A percentile compares a stretch with the other conserved stretches of the same genome.
phyloP scores from a whole-genome alignment of 805 yeast species.

The Babjeviella inositovora region DNA sequence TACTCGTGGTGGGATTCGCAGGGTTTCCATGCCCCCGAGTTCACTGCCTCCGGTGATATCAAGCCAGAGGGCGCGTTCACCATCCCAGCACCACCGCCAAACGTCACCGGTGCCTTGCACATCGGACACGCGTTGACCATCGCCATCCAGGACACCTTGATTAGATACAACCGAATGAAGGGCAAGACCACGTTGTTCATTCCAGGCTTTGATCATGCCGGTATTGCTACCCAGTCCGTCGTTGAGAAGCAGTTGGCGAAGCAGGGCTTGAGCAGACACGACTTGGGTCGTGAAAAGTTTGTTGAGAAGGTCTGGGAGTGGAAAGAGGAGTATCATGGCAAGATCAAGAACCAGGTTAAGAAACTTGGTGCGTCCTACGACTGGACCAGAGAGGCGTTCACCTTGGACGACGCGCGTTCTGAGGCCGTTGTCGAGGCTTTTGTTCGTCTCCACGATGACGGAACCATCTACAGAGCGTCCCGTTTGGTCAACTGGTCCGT shows the following conservation, averaged over 20 bases:
- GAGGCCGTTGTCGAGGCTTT: conserved; percentile 84
- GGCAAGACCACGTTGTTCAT: conserved; percentile 86
- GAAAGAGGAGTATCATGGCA: conserved; percentile 85
- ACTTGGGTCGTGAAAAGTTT: conserved; percentile 84
- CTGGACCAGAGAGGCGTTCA: conserved; percentile 91
- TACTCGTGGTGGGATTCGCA: conserved; percentile 91
- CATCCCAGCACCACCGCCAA: conserved; percentile 99
- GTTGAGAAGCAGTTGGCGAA: conserved; percentile 86
- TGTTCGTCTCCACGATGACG: conserved; percentile 84
- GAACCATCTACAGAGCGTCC: conserved; percentile 84
- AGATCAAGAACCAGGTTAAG: conserved; percentile 73
- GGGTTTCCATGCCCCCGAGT: conserved; percentile 81
- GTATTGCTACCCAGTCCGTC: conserved; percentile 96
- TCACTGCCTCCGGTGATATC: conserved; percentile 53
- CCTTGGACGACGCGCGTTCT: conserved; percentile 65
- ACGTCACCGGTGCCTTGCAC: conserved; percentile 96
- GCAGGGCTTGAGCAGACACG: conserved; percentile 84
- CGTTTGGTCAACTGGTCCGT: conserved; percentile 96
- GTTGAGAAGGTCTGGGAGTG: conserved; percentile 91
- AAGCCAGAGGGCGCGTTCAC: conserved; percentile 76
- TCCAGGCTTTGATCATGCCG: conserved; percentile 98
- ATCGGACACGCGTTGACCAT: conserved; percentile 97
- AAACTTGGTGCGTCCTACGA: conserved; percentile 94
- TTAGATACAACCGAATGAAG: conserved; percentile 92
- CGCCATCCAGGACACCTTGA: conserved; percentile 84